Evolutionary conservation across 805 yeast genomes (phyloP), one percentile per base, ranked within the genome.

Genomic region (Wickerhamiella shivajii): DNA sequence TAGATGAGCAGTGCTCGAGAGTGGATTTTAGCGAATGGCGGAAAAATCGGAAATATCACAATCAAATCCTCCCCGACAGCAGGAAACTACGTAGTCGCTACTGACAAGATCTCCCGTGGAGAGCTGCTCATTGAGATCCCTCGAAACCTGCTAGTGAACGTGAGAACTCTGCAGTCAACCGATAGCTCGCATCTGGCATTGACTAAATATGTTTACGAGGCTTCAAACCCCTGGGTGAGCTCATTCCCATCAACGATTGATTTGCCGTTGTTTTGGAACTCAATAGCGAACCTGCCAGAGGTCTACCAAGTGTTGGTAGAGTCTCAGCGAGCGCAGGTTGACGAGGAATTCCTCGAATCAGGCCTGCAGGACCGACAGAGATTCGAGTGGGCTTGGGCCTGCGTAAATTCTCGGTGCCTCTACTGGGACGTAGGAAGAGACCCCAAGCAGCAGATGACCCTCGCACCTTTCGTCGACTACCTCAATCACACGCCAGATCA

Each of bases 381-480:
- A 3, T 75, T 66, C 43, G 46, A 74, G 8, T 72, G 81, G 69
- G 70, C 78, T 0, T 87, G 94, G 93, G 63, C 79, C 46, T 74
- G 87, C 46, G 79, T 85, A 37, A 87, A 90, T 51, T 77, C 96
- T 2, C 74, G 98, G 56, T 87, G 97, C 52, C 60, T 87, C 5
- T 85, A 83, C 51, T 74, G 76, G 74, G 64, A 67, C 3, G 55
- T 80, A 2, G 74, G 78, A 1, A 62, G 66, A 29, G 64, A 66
- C 64, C 66, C 37, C 2, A 67, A 59, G 17, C 81, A 77, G 43
- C 77, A 79, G 51, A 74, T 87, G 59, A 81, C 97, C 2, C 59
- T 87, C 69, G 96, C 87, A 0, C 98, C 98, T 0, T 75, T 62
- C 41, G 84, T 85, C 16, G 98, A 87, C 57, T 78, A 80, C 51